Conservation (phyloP, 495 filamentous ascomycete species). For the Bacidia rubella region DNA sequence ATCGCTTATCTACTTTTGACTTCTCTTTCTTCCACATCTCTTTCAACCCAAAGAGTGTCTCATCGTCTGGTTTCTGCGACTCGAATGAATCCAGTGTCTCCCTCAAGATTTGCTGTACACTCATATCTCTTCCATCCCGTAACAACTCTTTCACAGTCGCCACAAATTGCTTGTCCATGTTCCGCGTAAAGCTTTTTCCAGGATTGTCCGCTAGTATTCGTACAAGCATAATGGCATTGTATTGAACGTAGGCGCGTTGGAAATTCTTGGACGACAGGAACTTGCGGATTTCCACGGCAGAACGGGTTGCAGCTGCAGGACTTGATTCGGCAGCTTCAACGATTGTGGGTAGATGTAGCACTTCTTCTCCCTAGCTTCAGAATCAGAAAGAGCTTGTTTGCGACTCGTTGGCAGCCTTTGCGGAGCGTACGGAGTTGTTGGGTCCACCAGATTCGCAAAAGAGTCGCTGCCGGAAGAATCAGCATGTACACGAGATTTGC, state of each 20-base stretch:
- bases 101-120: conserved; percentile 68
- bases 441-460: conserved; percentile 73
- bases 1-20: conserved; percentile 36
- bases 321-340: conserved; percentile 92
- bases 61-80: conserved; percentile 51
- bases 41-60: conserved; percentile 49
- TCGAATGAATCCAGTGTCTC: conserved; percentile 75
- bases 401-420: neutral
- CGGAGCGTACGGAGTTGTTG: conserved; percentile 41
- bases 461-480: conserved; percentile 29
- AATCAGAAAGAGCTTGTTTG: conserved; percentile 6
- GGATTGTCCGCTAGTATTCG: conserved; percentile 90
- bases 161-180: conserved; percentile 72
- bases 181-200: conserved; percentile 72
- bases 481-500: conserved; percentile 13
- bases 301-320: conserved; percentile 66
- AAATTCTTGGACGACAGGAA: conserved; percentile 58
- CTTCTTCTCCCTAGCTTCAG: conserved; percentile 58
- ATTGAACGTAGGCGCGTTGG: conserved; percentile 57
- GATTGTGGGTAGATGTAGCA: conserved; percentile 83
- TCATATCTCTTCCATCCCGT: conserved; percentile 53
- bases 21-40: conserved; percentile 90
- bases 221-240: conserved; percentile 92
- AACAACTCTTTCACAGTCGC: conserved; percentile 63
- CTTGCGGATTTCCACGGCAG: conserved; percentile 65